phyloP scores from a whole-genome alignment of 163 green algal genomes.

The Chlorella variabilis region DNA sequence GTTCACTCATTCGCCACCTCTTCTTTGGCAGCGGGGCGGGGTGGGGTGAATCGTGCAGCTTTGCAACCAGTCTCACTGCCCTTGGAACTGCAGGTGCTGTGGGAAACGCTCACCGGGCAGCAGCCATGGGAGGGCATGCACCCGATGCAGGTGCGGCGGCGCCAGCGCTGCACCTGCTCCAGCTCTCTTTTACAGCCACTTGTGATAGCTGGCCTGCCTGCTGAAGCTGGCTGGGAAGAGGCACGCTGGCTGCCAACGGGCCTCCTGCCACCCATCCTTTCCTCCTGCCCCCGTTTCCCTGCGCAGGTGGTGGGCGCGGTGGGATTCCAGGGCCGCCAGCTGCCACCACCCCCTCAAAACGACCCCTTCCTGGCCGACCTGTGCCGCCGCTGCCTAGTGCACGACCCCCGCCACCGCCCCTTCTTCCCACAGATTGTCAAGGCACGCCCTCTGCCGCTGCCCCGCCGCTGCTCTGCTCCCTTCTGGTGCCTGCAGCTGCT shows the following conservation, averaged over 20 bases:
- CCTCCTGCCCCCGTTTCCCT: too few species aligned
- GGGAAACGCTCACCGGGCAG: conserved; percentile 72
- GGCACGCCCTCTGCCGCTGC: neutral
- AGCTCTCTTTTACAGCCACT: too few species aligned
- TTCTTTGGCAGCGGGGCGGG: too few species aligned
- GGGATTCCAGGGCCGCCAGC: conserved; percentile 64
- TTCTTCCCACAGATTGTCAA: conserved; percentile 23
- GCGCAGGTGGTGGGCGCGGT: conserved; percentile 82
- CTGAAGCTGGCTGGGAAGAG: too few species aligned
- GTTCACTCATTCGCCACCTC: too few species aligned
- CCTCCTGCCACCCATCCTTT: neutral
- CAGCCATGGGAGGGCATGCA: conserved; percentile 76
- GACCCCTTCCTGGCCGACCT: conserved; percentile 24
- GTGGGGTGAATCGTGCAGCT: too few species aligned
- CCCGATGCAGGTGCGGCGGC: conserved; percentile 80
- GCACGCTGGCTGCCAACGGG: neutral
- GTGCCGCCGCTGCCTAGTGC: conserved; percentile 31
- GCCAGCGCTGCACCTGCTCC: too few species aligned
- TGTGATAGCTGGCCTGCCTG: too few species aligned
- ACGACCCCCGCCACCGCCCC: conserved; percentile 1
- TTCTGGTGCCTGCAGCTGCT: neutral
- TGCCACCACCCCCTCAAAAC: conserved; percentile 34
- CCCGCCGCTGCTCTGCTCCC: too few species aligned
- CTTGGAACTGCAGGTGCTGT: too few species aligned
- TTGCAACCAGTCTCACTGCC: too few species aligned